These are phyloP conservation scores for Colletotrichum orbiculare DNA, from an alignment of 2,329 filamentous ascomycete species.

Conservation along the genomic window DNA sequence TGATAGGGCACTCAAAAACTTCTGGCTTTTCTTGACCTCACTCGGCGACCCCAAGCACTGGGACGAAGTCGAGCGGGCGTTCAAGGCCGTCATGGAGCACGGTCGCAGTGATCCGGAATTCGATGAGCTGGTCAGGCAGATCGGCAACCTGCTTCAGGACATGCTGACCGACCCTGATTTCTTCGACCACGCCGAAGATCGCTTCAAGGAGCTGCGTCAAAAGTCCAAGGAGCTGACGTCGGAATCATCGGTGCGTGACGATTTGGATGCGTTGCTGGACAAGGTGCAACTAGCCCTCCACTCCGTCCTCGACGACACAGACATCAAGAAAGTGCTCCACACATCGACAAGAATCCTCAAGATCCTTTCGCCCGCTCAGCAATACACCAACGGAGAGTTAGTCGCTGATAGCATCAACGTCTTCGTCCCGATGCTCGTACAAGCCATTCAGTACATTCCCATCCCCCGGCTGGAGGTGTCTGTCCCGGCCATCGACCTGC, in stretches of 20 bases:
- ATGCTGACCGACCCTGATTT: constrained; percentile 89
- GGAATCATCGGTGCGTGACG: constrained; percentile 75
- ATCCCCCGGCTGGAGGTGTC: constrained; percentile 92
- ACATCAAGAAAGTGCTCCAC: constrained; percentile 75
- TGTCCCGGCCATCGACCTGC: constrained; percentile 82
- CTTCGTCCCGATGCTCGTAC: constrained; percentile 81
- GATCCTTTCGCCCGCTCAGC: constrained; percentile 74
- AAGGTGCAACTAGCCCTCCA: constrained; percentile 76
- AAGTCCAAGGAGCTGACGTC: constrained; percentile 72
- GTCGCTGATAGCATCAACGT: constrained; percentile 81
- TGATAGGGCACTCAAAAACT: constrained; percentile 80
- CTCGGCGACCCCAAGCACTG: constrained; percentile 82
- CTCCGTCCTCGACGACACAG: constrained; percentile 76
- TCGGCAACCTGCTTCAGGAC: constrained; percentile 80
- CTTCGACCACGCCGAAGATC: constrained; percentile 76
- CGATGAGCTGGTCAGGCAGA: constrained; percentile 78
- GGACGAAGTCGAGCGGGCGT: constrained; percentile 76
- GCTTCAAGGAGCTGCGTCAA: constrained; percentile 61
- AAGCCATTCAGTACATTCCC: constrained; percentile 85
- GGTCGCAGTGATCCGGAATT: constrained; percentile 84
- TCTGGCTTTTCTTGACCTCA: constrained; percentile 83
- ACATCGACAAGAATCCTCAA: constrained; percentile 75
- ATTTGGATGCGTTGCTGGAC: constrained; percentile 77
- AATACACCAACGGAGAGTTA: constrained; percentile 76
- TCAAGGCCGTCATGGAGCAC: constrained; percentile 78